Conservation (phyloP, 805 yeast genomes). For the Spathaspora sp. region DNA sequence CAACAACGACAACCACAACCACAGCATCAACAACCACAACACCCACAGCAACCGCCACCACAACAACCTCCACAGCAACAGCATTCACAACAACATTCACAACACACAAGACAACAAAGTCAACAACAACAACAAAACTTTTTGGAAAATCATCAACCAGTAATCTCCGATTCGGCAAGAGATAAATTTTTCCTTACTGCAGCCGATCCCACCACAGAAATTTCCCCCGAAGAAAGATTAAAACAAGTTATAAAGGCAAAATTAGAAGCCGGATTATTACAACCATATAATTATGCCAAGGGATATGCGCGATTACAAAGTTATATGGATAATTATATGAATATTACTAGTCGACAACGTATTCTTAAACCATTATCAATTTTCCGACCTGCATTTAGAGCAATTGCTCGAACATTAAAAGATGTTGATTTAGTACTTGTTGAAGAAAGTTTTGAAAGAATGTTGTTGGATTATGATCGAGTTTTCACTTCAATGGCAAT, state of each 20-base stretch:
- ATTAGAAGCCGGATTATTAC: conserved; percentile 85
- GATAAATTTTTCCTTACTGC: conserved; percentile 94
- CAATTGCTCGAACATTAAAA: conserved; percentile 83
- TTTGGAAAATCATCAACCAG: conserved; percentile 22
- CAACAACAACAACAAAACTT: conserved; percentile 2
- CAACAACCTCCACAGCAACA: conserved; percentile 10
- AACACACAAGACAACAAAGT: conserved; percentile 1
- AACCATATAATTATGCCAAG: conserved; percentile 90
- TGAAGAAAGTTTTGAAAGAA: conserved; percentile 90
- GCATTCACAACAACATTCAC: conserved; percentile 8
- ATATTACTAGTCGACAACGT: conserved; percentile 74
- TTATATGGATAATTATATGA: conserved; percentile 93
- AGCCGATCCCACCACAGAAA: conserved; percentile 93
- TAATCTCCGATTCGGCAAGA: conserved; percentile 71
- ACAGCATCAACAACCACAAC: conserved; percentile 9
- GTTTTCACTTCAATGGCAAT: conserved; percentile 97
- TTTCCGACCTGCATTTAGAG: conserved; percentile 89
- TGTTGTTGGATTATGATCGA: conserved; percentile 88
- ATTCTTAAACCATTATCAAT: conserved; percentile 81
- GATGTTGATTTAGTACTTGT: conserved; percentile 90
- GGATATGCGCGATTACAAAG: conserved; percentile 88
- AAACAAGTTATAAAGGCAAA: conserved; percentile 94
- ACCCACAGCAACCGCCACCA: conserved; percentile 8
- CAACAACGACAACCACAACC: conserved; percentile 7
- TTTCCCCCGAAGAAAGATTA: conserved; percentile 88